Base-by-base conservation (phyloP, 495 filamentous ascomycete genomes). In the Tuber brumale region DNA sequence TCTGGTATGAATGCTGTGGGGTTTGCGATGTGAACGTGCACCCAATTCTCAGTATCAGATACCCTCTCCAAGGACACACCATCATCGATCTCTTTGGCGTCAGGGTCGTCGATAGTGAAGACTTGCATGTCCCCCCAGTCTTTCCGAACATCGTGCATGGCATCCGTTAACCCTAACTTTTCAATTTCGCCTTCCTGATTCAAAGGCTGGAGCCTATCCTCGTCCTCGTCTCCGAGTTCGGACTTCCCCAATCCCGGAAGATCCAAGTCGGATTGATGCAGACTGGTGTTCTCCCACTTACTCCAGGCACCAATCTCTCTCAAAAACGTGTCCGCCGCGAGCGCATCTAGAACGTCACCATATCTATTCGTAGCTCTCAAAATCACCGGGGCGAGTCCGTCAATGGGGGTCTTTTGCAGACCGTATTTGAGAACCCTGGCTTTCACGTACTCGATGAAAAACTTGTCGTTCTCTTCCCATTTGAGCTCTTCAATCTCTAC, bases 21-120 rank as follows among this genome's bases (percentile, higher is more conserved):
- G 81, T 98, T 95, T n/a, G 96, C 95, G 48, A 97, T 86, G 82
- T 99, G 95, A 18, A 96, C 84, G 81, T 92, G 94, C 44, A 98
- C 85, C 96, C 96, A 98, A 80, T 89, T 91, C 23, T 91, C 88
- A 2, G 85, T 83, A 21, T 85, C 84, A 0, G 86, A 85, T 3
- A 92, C 87, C 16, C 84, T 84, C 82, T 95, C 93, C 12, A 97
- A 76, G 2, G 94, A 97, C 14, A 98, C 84, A 37, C 92, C 95
- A 82, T 98, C 95, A 77, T 99, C 95, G 72, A 97, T 92, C 80
- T 97, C 94, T 61, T 88, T 82, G 1, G 95, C 91, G 44, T 84
- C 83, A 3, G 86, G 85, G 77, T 88, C 87, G 82, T 99, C 95
- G 75, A 99, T 92, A 81, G 93, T 96, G 84, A 91, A 98, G 9